These are phyloP conservation scores for Tricholoma bakamatsutake DNA, from an alignment of 768 basidiomycete genomes.

Conservation along the genomic window DNA sequence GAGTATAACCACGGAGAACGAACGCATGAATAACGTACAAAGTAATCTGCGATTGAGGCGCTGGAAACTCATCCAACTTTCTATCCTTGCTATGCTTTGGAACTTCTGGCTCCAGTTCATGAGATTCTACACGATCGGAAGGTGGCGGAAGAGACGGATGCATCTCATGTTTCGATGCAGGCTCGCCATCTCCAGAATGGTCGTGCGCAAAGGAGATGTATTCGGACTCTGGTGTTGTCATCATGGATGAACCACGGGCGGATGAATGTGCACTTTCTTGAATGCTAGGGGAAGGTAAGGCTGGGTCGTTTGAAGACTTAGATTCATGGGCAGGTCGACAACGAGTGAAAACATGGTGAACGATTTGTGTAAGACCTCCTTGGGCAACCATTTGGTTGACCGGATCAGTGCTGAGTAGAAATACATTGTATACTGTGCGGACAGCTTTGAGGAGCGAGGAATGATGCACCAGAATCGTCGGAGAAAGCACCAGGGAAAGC, in stretches of 20 bases:
- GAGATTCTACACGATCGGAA: neutral
- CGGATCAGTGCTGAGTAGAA: conserved; percentile 81
- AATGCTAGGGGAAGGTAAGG: conserved; percentile 10
- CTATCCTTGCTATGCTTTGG: neutral
- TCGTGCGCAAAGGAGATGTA: neutral
- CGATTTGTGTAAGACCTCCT: conserved; percentile 96
- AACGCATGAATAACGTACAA: conserved; percentile 9
- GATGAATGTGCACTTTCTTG: conserved; percentile 16
- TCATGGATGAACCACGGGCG: conserved; percentile 7
- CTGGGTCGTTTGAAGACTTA: conserved; percentile 14
- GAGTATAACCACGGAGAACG: neutral
- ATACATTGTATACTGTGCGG: conserved; percentile 97
- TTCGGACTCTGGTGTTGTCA: conserved; percentile 9
- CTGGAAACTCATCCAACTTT: neutral
- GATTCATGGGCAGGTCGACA: conserved; percentile 41
- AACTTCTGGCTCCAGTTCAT: neutral
- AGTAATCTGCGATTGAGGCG: conserved; percentile 6
- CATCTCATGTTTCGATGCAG: neutral
- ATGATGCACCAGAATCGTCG: conserved; percentile 87
- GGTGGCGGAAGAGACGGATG: conserved; percentile 5
- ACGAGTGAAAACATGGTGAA: conserved; percentile 90
- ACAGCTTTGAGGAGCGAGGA: conserved; percentile 94
- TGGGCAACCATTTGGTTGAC: conserved; percentile 98
- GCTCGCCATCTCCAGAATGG: neutral
- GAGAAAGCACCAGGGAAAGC: conserved; percentile 81